These are phyloP conservation scores for Moesziomyces sp. DNA, from an alignment of 1,284 basidiomycete genomes.

Conservation along the genomic window DNA sequence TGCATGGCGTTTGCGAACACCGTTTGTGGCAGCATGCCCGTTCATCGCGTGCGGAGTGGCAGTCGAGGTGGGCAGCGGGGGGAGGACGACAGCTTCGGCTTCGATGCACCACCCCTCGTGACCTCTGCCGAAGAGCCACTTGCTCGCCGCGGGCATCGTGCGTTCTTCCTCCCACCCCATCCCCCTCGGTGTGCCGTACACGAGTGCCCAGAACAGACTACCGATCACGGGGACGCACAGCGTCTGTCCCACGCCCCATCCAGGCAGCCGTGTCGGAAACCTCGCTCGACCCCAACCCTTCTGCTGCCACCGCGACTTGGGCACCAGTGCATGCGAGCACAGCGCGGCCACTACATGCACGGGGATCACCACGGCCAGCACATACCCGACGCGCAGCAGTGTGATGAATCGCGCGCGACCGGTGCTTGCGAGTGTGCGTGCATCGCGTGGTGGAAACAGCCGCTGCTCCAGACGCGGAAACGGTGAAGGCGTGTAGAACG, in stretches of 20 bases:
- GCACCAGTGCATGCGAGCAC: slow-evolving; percentile 13
- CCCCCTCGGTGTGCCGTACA: slow-evolving; percentile 22
- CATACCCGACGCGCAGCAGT: slow-evolving; percentile 5
- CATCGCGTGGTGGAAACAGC: slow-evolving; percentile 15
- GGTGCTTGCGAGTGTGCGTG: slow-evolving; percentile 19
- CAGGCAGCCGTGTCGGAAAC: slow-evolving; percentile 21
- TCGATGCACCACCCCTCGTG: slow-evolving; percentile 41
- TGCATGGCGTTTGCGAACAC: not conserved
- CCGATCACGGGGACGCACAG: slow-evolving; percentile 17
- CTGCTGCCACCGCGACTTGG: slow-evolving; percentile 3
- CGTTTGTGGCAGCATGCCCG: not conserved
- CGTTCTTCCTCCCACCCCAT: slow-evolving; percentile 24
- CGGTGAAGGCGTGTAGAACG: slow-evolving; percentile 15
- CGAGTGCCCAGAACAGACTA: slow-evolving; percentile 32
- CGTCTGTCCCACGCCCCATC: slow-evolving; percentile 19
- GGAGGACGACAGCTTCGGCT: slow-evolving; percentile 27
- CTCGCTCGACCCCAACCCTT: not conserved
- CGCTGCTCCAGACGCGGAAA: slow-evolving; percentile 20
- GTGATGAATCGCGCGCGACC: not conserved
- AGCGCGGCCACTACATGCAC: slow-evolving; percentile 16
- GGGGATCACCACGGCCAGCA: slow-evolving; percentile 14
- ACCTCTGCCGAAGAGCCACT: slow-evolving; percentile 22
- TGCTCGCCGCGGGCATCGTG: slow-evolving; percentile 19
- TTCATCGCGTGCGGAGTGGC: not conserved
- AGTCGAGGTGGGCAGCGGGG: slow-evolving; percentile 9